Evolutionary conservation across 2,329 filamentous ascomycete genomes (phyloP).

Genomic region (Tolypocladium amazonense): DNA sequence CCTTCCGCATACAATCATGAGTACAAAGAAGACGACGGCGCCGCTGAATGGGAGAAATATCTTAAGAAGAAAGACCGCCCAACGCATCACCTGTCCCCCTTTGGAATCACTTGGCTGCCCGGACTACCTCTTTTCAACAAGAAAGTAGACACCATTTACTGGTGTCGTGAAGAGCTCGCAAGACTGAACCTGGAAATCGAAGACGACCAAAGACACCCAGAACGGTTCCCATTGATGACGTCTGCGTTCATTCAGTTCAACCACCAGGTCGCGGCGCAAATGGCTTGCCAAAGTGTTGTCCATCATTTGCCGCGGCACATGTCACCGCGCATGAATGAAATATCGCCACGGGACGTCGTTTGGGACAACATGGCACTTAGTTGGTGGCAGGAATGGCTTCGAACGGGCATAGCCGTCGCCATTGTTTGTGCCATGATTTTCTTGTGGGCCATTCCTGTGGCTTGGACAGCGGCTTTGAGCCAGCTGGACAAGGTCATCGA

Average conservation of each 20-base stretch:
- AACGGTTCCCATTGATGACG: constrained; percentile 84
- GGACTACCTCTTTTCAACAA: constrained; percentile 69
- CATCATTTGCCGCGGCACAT: constrained; percentile 91
- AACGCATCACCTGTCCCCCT: constrained; percentile 64
- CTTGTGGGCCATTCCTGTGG: constrained; percentile 83
- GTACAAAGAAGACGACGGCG: constrained; percentile 44
- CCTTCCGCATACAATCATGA: constrained; percentile 51
- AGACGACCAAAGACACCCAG: constrained; percentile 72
- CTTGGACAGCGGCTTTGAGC: constrained; percentile 74
- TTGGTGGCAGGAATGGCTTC: constrained; percentile 85
- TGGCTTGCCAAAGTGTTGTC: constrained; percentile 88
- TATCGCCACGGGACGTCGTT: constrained; percentile 82
- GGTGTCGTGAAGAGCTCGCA: constrained; percentile 78
- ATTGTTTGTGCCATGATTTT: constrained; percentile 67
- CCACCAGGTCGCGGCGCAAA: constrained; percentile 91
- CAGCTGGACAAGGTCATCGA: constrained; percentile 63
- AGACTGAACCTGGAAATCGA: constrained; percentile 88
- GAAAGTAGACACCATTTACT: constrained; percentile 92
- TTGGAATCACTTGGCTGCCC: constrained; percentile 59
- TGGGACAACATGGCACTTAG: constrained; percentile 96
- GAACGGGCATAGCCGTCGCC: constrained; percentile 53
- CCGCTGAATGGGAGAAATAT: constrained; percentile 73
- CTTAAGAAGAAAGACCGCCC: constrained; percentile 73
- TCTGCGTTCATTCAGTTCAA: constrained; percentile 99
- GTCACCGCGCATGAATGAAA: constrained; percentile 85